phyloP scores from a whole-genome alignment of 169 alveolate species.

The Cryptosporidium tyzzeri region DNA sequence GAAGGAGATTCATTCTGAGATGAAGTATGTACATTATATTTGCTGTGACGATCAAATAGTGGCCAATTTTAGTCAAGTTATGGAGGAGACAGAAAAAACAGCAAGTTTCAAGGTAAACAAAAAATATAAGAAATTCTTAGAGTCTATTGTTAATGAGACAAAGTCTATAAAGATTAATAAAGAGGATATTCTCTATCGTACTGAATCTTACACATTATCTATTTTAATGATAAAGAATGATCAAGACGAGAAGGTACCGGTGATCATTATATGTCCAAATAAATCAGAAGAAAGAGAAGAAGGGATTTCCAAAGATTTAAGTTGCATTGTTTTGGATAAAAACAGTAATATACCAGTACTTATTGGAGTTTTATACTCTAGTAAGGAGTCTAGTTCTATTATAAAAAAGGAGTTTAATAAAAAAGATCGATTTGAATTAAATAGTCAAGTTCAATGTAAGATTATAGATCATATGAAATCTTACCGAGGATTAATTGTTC shows the following conservation, averaged over 20 bases:
- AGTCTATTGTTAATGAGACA: conserved; percentile 8
- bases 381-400: neutral
- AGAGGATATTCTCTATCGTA: neutral
- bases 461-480: conserved; percentile 32
- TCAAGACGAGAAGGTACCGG: neutral
- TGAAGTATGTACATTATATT: neutral
- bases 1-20: neutral
- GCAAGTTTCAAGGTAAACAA: neutral
- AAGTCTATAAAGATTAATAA: neutral
- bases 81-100: neutral
- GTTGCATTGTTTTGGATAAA: neutral
- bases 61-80: neutral
- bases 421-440: neutral
- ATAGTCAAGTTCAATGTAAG: conserved; percentile 23
- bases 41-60: conserved; percentile 1
- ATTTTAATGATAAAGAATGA: neutral
- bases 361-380: neutral
- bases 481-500: conserved; percentile 52
- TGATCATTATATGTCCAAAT: neutral
- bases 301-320: neutral
- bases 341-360: neutral
- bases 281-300: neutral
- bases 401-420: neutral
- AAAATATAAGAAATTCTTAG: neutral
- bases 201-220: neutral